A percentile compares a stretch with the other conserved stretches of the same genome.
phyloP scores from a whole-genome alignment of 2,329 filamentous ascomycete species.

The Cyanodermella asteris region DNA sequence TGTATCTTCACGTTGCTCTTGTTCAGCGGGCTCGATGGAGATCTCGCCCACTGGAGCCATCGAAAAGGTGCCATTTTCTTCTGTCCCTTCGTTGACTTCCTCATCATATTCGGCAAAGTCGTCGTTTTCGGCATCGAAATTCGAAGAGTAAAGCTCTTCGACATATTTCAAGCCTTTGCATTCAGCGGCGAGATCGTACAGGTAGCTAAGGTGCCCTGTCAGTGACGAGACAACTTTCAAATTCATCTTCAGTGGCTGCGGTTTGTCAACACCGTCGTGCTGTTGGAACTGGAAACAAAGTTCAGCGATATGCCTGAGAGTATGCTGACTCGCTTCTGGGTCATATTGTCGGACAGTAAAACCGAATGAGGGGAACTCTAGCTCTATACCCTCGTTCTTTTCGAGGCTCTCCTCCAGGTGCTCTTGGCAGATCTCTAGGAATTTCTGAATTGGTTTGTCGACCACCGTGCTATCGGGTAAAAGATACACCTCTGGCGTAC shows the following conservation, averaged over 20 bases:
- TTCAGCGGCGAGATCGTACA: constrained; percentile 30
- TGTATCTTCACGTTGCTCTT: too few species aligned
- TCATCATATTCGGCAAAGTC: constrained; percentile 5
- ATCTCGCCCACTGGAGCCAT: too few species aligned
- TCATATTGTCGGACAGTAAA: constrained; percentile 2
- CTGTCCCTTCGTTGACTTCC: constrained; percentile 7
- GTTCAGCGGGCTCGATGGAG: too few species aligned
- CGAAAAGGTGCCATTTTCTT: constrained; percentile 5
- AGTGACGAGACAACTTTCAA: constrained; percentile 33
- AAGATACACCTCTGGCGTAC: constrained; percentile 32
- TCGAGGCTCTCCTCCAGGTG: constrained; percentile 33
- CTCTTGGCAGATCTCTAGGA: constrained; percentile 34
- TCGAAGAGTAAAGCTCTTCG: constrained; percentile 1
- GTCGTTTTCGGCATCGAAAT: constrained; percentile 6
- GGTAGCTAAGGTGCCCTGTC: constrained; percentile 26
- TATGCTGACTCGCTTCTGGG: constrained; percentile 13
- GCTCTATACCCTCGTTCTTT: constrained; percentile 33
- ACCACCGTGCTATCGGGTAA: constrained; percentile 32
- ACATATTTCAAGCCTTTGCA: constrained; percentile 35
- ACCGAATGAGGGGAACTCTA: neutral
- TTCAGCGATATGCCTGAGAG: constrained; percentile 34
- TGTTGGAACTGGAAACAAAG: constrained; percentile 35
- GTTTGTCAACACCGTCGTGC: constrained; percentile 33
- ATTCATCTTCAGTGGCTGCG: constrained; percentile 35
- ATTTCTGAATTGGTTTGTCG: constrained; percentile 27